Evolutionary conservation across 2,329 filamentous ascomycete species (phyloP).

Genomic region (Coniochaeta hoffmannii): DNA sequence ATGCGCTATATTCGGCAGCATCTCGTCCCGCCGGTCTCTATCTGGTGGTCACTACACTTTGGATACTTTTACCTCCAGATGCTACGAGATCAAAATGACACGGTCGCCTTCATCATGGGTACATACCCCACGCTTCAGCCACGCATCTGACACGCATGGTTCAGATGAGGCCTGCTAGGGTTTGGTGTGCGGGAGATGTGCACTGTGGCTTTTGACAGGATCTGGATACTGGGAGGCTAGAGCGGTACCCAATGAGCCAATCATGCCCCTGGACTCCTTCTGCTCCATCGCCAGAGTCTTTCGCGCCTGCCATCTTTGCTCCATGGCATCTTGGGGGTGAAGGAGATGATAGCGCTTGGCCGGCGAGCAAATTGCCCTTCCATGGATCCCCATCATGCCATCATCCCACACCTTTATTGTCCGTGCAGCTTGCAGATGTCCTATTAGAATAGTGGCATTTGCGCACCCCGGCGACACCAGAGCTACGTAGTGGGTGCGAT

Average conservation of each 20-base stretch:
- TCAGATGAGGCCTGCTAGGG: not conserved
- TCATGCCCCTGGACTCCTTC: too few relatives aligned
- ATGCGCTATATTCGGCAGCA: not conserved
- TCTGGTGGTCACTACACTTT: not conserved
- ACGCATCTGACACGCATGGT: not conserved
- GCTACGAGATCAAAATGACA: too few relatives aligned
- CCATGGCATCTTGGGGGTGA: too few relatives aligned
- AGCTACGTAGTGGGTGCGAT: conserved; percentile 4
- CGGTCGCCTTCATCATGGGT: too few relatives aligned
- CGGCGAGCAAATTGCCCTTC: not conserved
- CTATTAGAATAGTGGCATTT: conserved; percentile 13
- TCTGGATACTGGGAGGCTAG: too few relatives aligned
- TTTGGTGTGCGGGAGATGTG: too few relatives aligned
- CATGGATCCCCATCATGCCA: not conserved
- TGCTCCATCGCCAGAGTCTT: too few relatives aligned
- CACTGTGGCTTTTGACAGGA: too few relatives aligned
- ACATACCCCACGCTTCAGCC: not conserved
- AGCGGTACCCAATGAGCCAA: too few relatives aligned
- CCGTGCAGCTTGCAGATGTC: conserved; percentile 13
- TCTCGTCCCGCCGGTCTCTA: not conserved
- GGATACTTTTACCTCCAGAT: not conserved
- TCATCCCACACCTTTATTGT: not conserved
- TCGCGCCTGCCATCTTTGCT: too few relatives aligned
- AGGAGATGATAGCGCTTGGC: too few relatives aligned
- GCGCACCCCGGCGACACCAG: conserved; percentile 5